Evolutionary conservation across 352 stramenopile species (phyloP), one percentile per base, ranked within the genome.

Genomic region (Phytophthora podocarpi): DNA sequence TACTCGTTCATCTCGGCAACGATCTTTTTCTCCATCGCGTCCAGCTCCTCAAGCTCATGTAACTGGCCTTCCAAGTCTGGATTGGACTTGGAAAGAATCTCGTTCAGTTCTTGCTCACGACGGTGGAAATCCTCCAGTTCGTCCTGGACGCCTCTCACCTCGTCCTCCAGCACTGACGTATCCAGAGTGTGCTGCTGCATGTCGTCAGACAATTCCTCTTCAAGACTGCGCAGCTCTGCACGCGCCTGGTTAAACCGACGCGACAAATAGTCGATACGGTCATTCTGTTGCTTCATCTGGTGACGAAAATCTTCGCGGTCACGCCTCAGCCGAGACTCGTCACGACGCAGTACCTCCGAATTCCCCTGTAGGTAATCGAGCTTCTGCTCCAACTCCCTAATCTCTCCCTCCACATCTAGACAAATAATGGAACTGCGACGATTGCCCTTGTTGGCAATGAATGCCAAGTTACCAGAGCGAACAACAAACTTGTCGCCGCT

Each of bases 401-500:
- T 74, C 13, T 90, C 82, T 9, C 64, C 78, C 42, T 90, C 78
- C 8, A 89, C 70, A 56, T 95, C 84, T 28, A 87, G 80, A 40
- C 76, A 87, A 54, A 95, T 89, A 48, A 93, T 85, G 10, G 78
- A 80, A 26, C 83, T 90, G 12, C 79, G 78, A 3, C 61, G 67
- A 52, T 66, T 69, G 9, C 76, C 73, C 48, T 92, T 91, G 58
- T 93, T 87, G 3, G 81, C 78, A 64, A 95, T 92, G 57, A 87
- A 95, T 16, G 84, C 77, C 62, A 93, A 63, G 58, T 95, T 95
- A 9, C 84, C 86, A 4, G 61, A 70, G 2, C 86, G 84, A 34
- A 92, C 84, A 37, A 91, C 57, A 45, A 95, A 90, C 42, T 93
- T 93, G 59, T 93, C 82, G 32, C 82, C 84, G 16, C 58, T 86